Evolutionary conservation across 345 rosid genomes (phyloP).

Genomic region (Microcos paniculata): DNA sequence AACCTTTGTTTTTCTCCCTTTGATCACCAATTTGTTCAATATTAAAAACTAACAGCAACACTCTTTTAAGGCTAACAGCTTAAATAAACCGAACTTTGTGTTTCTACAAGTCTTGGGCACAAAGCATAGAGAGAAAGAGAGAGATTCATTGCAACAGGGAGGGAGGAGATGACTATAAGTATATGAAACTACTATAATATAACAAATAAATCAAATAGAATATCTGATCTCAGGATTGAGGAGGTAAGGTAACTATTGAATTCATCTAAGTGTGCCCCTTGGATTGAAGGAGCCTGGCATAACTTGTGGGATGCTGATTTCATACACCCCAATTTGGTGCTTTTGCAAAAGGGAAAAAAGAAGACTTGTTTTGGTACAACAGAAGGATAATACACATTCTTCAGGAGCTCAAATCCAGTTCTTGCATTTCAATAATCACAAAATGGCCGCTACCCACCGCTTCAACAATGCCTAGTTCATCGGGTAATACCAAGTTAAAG

Average conservation of each 20-base stretch:
- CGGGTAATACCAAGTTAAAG: background rate
- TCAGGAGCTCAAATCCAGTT: background rate
- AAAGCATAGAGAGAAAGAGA: too few species aligned
- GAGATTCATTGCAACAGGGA: too few species aligned
- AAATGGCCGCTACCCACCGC: background rate
- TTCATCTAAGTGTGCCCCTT: background rate
- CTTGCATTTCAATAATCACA: background rate
- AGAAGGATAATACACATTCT: background rate
- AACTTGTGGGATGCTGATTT: background rate
- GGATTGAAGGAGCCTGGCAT: background rate
- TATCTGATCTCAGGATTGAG: background rate
- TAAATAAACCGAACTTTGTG: too few species aligned
- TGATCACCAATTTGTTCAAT: too few species aligned
- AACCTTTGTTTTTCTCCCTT: too few species aligned
- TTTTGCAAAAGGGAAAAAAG: background rate
- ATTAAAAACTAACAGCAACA: too few species aligned
- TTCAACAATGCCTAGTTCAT: background rate
- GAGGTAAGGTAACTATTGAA: too few species aligned
- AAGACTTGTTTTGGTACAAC: background rate
- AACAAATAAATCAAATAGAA: too few species aligned
- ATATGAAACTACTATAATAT: too few species aligned
- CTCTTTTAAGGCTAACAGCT: too few species aligned
- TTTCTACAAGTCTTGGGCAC: too few species aligned
- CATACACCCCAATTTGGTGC: background rate
- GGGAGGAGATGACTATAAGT: too few species aligned